Conservation (phyloP, 2,329 filamentous ascomycete genomes). For the Phaeosphaeria sp. region DNA sequence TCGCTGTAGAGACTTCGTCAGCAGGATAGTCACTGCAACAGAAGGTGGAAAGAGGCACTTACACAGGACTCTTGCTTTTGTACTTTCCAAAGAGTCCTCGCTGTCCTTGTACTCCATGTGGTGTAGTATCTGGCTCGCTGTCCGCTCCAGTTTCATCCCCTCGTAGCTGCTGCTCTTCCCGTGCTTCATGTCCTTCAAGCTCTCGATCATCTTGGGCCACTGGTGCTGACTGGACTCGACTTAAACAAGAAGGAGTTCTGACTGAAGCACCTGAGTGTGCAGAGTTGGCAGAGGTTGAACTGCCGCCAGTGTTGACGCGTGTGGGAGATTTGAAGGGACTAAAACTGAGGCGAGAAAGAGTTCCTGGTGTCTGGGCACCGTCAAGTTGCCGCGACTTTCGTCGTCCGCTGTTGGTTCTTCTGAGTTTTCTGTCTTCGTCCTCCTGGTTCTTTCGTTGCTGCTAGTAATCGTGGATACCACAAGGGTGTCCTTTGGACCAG, state of each 20-base stretch:
- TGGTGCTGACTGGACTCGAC: slow-evolving; percentile 13
- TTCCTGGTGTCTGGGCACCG: slow-evolving; percentile 25
- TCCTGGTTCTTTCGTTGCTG: slow-evolving; percentile 7
- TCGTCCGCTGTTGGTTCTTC: background rate
- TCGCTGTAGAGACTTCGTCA: slow-evolving; percentile 22
- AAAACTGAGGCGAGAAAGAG: slow-evolving; percentile 12
- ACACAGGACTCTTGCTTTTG: slow-evolving; percentile 42
- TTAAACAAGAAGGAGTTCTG: slow-evolving; percentile 10
- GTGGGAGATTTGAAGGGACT: slow-evolving; percentile 9
- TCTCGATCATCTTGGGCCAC: slow-evolving; percentile 37
- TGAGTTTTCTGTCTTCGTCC: slow-evolving; percentile 9
- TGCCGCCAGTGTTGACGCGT: slow-evolving; percentile 13
- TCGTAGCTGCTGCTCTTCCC: slow-evolving; percentile 39
- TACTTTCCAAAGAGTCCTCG: slow-evolving; percentile 43
- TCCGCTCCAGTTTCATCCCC: slow-evolving; percentile 34
- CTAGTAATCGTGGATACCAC: background rate
- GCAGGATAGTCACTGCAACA: background rate
- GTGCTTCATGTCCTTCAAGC: slow-evolving; percentile 44
- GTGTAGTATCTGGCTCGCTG: slow-evolving; percentile 41
- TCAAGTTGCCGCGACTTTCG: slow-evolving; percentile 21
- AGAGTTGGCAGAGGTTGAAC: slow-evolving; percentile 12
- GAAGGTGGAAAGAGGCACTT: background rate
- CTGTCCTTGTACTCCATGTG: slow-evolving; percentile 43
- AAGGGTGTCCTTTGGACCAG: slow-evolving; percentile 3
- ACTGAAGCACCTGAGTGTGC: slow-evolving; percentile 5